phyloP scores from a whole-genome alignment of 371 early-diverging fungal genomes.

The Circinella umbellata region DNA sequence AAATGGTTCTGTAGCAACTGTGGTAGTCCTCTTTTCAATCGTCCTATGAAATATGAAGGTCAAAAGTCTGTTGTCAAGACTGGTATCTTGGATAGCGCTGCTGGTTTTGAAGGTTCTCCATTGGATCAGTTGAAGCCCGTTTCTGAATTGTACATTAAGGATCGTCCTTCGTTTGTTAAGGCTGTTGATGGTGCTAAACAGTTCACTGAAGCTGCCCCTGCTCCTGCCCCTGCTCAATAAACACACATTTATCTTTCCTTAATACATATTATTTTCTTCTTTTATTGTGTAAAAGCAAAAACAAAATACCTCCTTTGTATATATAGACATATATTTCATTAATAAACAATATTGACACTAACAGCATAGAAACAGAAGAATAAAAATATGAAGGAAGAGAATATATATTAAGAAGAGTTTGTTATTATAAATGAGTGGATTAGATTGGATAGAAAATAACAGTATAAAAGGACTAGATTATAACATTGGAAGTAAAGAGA shows the following conservation, averaged over 20 bases:
- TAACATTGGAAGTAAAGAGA: no score
- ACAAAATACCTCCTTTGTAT: not conserved
- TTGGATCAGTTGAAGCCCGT: constrained; percentile 22
- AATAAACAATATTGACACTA: not conserved
- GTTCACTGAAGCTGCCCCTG: constrained; percentile 20
- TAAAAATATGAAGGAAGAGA: not conserved
- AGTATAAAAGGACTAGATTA: no score
- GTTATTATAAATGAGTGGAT: no score
- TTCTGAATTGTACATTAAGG: constrained; percentile 25
- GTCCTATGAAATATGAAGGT: constrained; percentile 32
- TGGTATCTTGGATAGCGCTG: constrained; percentile 26
- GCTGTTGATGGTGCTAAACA: constrained; percentile 30
- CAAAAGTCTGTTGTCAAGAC: constrained; percentile 30
- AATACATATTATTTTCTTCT: not conserved
- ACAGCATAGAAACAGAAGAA: not conserved
- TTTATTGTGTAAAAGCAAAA: not conserved
- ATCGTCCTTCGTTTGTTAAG: constrained; percentile 27
- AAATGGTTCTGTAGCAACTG: constrained; percentile 35
- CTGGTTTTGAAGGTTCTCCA: constrained; percentile 13
- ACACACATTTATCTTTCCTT: not conserved
- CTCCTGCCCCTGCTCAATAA: constrained; percentile 4
- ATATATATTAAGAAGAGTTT: no score
- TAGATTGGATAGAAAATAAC: no score
- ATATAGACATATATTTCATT: no score
- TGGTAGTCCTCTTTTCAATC: constrained; percentile 28